Percentiles rank a stretch among this genome's conserved stretches.
Evolutionary conservation across 805 yeast species (phyloP).

Genomic region (Lipomyces kockii): DNA sequence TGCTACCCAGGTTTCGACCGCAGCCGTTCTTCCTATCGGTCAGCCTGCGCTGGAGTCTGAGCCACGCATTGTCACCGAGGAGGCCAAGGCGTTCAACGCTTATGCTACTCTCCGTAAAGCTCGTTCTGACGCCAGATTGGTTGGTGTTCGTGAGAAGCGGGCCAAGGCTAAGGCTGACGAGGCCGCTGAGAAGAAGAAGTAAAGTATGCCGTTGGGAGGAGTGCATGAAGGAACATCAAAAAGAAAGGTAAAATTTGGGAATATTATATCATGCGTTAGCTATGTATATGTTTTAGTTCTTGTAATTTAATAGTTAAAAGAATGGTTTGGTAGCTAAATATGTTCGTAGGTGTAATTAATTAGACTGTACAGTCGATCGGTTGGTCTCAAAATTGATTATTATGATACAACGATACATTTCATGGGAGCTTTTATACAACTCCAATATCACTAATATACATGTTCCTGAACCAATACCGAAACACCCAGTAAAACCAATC

Average conservation of each 20-base stretch:
- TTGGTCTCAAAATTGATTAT: neutral
- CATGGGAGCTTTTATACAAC: neutral
- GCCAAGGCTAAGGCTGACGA: constrained; percentile 97
- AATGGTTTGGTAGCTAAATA: constrained; percentile 1
- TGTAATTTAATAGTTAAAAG: constrained; percentile 11
- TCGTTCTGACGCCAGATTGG: constrained; percentile 89
- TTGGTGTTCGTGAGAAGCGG: constrained; percentile 97
- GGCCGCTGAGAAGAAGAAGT: constrained; percentile 95
- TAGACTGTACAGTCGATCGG: neutral
- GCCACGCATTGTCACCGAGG: constrained; percentile 82
- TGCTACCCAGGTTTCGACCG: constrained; percentile 67
- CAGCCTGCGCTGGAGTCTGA: constrained; percentile 73
- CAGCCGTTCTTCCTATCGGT: constrained; percentile 89
- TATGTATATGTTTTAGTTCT: constrained; percentile 18
- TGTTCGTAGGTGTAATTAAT: neutral
- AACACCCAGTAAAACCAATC: neutral
- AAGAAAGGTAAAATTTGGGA: constrained; percentile 17
- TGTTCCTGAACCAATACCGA: neutral
- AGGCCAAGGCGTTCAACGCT: constrained; percentile 75
- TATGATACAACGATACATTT: neutral
- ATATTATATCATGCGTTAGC: constrained; percentile 4
- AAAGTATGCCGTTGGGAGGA: constrained; percentile 45
- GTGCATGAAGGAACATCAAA: neutral
- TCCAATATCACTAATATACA: neutral
- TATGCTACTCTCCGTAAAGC: constrained; percentile 95